These are phyloP conservation scores for Mrakiaceae sp. DNA, from an alignment of 1,284 basidiomycete genomes.

Conservation along the genomic window DNA sequence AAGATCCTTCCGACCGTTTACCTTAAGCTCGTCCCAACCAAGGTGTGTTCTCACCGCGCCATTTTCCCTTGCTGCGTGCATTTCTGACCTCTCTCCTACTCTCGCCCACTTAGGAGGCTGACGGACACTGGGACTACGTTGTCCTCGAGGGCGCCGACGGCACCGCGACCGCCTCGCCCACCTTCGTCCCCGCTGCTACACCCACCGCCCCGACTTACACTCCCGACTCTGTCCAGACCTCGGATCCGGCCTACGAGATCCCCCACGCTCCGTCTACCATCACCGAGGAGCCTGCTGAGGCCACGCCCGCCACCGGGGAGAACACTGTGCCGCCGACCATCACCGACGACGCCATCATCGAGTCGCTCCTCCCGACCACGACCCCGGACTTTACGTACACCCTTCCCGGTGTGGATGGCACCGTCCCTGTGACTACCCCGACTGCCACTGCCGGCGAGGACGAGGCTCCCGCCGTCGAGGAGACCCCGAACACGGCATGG, in stretches of 20 bases:
- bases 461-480: too few species aligned
- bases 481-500: too few species aligned
- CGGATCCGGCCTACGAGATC: too few species aligned
- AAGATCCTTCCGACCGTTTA: conserved; percentile 8
- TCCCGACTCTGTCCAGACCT: neutral
- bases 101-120: neutral
- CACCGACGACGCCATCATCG: neutral
- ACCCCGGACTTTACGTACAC: conserved; percentile 10
- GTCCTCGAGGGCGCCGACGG: neutral
- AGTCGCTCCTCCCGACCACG: conserved; percentile 1
- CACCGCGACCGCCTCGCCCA: neutral
- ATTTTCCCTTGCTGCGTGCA: neutral
- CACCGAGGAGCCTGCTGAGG: neutral
- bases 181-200: neutral
- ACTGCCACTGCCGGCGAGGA: too few species aligned
- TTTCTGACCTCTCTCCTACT: neutral
- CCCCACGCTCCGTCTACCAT: too few species aligned
- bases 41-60: neutral
- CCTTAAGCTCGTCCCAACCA: conserved; percentile 1
- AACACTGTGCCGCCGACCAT: neutral
- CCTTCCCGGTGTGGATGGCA: neutral
- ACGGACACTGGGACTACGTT: conserved; percentile 8
- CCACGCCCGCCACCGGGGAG: neutral
- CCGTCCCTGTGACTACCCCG: too few species aligned
- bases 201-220: neutral